Evolutionary conservation across 202 grass and related monocot species (phyloP).

Genomic region (Alloteropsis angusta): DNA sequence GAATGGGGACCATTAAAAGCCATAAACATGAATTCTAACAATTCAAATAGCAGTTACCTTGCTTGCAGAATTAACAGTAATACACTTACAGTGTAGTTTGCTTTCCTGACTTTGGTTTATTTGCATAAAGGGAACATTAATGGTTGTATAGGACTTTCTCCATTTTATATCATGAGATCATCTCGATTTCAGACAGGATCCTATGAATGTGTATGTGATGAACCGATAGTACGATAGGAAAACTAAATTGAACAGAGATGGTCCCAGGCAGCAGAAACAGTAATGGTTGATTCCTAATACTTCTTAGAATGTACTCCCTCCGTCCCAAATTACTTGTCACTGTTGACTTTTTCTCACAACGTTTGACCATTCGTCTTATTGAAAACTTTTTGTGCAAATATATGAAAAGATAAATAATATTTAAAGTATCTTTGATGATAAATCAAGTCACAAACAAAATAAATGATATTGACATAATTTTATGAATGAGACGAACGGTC

Average conservation of each 20-base stretch:
- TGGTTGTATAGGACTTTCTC: background rate
- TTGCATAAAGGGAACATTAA: slow-evolving; percentile 10
- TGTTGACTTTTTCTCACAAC: too few species aligned
- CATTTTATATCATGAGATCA: background rate
- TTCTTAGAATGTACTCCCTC: slow-evolving; percentile 3
- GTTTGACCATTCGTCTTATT: too few species aligned
- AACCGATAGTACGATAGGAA: background rate
- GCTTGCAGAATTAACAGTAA: background rate
- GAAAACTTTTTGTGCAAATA: too few species aligned
- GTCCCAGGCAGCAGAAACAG: background rate
- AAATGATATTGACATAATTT: too few species aligned
- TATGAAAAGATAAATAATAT: too few species aligned
- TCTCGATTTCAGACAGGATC: background rate
- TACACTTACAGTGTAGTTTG: background rate
- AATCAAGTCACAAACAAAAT: too few species aligned
- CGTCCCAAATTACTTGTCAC: too few species aligned
- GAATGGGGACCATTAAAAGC: background rate
- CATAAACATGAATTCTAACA: background rate
- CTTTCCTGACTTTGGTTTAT: slow-evolving; percentile 18
- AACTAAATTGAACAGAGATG: background rate
- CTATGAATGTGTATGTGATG: background rate
- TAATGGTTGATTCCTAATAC: background rate
- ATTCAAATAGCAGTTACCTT: background rate
- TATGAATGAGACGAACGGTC: too few species aligned
- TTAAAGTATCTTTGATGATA: too few species aligned